Evolutionary conservation across 202 grass and related monocot genomes (phyloP), one percentile per base, ranked within the genome.

Genomic region (Panicum virgatum): DNA sequence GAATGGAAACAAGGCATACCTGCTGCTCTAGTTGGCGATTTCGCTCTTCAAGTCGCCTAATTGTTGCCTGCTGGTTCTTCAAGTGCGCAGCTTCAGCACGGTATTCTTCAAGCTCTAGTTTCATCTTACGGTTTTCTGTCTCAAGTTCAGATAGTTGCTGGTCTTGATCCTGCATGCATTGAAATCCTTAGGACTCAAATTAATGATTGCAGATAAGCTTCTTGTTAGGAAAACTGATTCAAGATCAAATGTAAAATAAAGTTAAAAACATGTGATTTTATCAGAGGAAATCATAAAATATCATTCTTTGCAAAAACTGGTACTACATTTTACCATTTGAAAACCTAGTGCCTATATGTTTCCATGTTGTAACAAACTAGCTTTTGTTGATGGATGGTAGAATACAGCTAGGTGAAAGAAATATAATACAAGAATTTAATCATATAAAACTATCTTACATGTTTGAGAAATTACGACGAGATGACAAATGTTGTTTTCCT

Each of bases 31-130:
- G 78, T 76, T 96, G 96, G 75, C 96, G 96, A 72, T 93, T 99
- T 51, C 96, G 83, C 73, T 96, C 96, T 82, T 96, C 96, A 53
- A 99, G 96, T 87, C 96, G 84, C 62, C 96, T 91, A 81, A 99
- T 99, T 67, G 93, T 99, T 54, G 93, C 96, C 86, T 99, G 96
- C 72, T 99, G 96, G 47, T 99, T 99, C 85, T 95, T 99, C 72
- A 99, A 77, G 78, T 99, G 96, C 0, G 91, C 89, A 79, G 96
- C 80, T 99, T 99, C 96, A 20, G 93, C 83, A 40, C 91, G 87
- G 57, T 91, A 99, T 81, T 99, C 96, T 86, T 99, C 96, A 69
- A 99, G 92, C 75, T 99, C 96, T 77, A 99, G 91, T 72, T 99
- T 99, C 93, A 99, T 99, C 84, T 99, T 99, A 82, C 91, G 83